Percentiles rank a stretch among this genome's conserved stretches.
Evolutionary conservation across 1,139 yeast species (phyloP).

Genomic region (Sugiyamaella xylanicola): DNA sequence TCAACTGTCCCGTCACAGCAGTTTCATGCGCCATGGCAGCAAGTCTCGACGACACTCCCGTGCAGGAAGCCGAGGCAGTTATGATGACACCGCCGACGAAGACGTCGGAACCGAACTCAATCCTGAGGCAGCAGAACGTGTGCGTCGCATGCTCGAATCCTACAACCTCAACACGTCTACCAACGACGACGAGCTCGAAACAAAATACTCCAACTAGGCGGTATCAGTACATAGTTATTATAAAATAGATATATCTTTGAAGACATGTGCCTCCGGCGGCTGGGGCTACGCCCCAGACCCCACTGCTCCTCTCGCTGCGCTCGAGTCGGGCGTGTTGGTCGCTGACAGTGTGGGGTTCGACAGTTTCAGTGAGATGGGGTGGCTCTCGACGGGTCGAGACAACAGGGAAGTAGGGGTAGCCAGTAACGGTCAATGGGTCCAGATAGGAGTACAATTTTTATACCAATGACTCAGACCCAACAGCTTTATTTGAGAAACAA

Average conservation of each 20-base stretch:
- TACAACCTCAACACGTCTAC: slow-evolving; percentile 10
- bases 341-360: not conserved
- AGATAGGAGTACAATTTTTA: too few relatives aligned
- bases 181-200: slow-evolving; percentile 21
- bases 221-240: not conserved
- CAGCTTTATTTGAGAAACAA: too few relatives aligned
- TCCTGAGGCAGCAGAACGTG: slow-evolving; percentile 18
- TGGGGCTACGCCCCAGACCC: slow-evolving; percentile 6
- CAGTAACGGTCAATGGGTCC: too few relatives aligned
- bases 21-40: slow-evolving; percentile 19
- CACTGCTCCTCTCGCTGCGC: slow-evolving; percentile 1
- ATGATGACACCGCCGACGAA: slow-evolving; percentile 3
- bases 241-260: not conserved
- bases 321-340: not conserved
- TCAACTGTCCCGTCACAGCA: slow-evolving; percentile 23
- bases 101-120: not conserved
- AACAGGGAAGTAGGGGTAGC: not conserved
- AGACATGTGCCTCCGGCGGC: slow-evolving; percentile 2
- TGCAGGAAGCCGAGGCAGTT: slow-evolving; percentile 17
- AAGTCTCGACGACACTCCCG: slow-evolving; percentile 9
- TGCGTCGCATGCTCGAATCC: slow-evolving; percentile 20
- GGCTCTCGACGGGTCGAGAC: not conserved
- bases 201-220: slow-evolving; percentile 11
- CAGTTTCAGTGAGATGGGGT: not conserved
- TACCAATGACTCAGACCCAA: too few relatives aligned